Evolutionary conservation across 306 rosid genomes (phyloP), one percentile per base, ranked within the genome.

Genomic region (Rosa persica): DNA sequence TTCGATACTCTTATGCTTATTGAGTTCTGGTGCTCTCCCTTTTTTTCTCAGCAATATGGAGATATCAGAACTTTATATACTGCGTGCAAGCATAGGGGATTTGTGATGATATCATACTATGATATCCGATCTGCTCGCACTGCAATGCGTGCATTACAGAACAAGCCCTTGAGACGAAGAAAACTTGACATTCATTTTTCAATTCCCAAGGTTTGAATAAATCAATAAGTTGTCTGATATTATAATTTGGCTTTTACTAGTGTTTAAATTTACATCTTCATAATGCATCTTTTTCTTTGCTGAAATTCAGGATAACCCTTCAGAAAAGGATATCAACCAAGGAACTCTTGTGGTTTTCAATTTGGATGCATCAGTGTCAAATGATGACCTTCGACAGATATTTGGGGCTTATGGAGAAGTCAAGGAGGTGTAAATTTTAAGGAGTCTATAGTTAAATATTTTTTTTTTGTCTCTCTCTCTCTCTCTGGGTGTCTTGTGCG

Each of bases 161-260:
- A 90, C 82, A 93, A 90, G 83, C 96, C 98, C 58, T 80, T 93
- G 89, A 89, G 97, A 79, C 87, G 98, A 70, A 89, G 98, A 79
- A 93, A 93, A 79, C 98, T 93, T 64, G 98, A 93, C 81, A 93
- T 93, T 84, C 98, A 93, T 83, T 93, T 93, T 93, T 93, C 98
- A 74, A 93, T 93, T 80, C 97, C 98, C 23, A 93, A 91, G 98
- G 98, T 91, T 85, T 84, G 88, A 81, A 70, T 48, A 30, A 17
- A 57, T 84, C 86, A 79, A 70, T 43, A n/a, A 20, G 51, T 52
- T 44, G 20, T 62, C 78, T 47, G 75, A 23, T 64, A 54, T 43
- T 68, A 46, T 57, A 64, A 55, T 69, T 67, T 54, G 42, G 44
- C 67, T 40, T n/a, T 44, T 67, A 40, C 16, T 40, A 38, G 69